Evolutionary conservation across 225 moss, liverwort and hornwort species (phyloP).

Genomic region (Anthoceros angustus): DNA sequence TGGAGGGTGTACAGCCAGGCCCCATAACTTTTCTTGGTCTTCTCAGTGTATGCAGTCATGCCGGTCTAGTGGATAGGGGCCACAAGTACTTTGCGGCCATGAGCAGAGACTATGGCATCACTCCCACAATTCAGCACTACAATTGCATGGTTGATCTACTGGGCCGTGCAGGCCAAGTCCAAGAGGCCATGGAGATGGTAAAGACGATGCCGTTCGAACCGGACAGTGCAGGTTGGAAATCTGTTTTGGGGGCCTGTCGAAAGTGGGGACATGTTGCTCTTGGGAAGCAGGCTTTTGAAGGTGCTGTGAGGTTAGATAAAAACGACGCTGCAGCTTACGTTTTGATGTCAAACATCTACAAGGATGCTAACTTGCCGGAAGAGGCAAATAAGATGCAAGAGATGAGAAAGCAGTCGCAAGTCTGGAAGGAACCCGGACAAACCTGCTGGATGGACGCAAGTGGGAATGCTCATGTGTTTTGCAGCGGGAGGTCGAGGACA

Average conservation of each 20-base stretch:
- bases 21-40: neutral
- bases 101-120: neutral
- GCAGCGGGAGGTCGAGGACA: neutral
- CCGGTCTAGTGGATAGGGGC: neutral
- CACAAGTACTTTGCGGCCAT: neutral
- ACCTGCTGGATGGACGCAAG: neutral
- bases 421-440: neutral
- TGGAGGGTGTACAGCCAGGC: neutral
- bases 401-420: neutral
- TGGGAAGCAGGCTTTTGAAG: neutral
- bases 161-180: neutral
- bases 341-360: neutral
- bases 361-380: neutral
- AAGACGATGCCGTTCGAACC: neutral
- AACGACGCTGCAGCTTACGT: neutral
- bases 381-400: neutral
- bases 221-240: neutral
- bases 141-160: constrained; percentile 3
- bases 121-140: constrained; percentile 1
- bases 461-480: neutral
- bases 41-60: constrained; percentile 2
- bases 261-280: neutral
- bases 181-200: neutral
- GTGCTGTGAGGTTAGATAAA: neutral
- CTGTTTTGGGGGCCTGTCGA: constrained; percentile 1